These are phyloP conservation scores for Mallotus repandus DNA, from an alignment of 441 rosid species.

Conservation along the genomic window DNA sequence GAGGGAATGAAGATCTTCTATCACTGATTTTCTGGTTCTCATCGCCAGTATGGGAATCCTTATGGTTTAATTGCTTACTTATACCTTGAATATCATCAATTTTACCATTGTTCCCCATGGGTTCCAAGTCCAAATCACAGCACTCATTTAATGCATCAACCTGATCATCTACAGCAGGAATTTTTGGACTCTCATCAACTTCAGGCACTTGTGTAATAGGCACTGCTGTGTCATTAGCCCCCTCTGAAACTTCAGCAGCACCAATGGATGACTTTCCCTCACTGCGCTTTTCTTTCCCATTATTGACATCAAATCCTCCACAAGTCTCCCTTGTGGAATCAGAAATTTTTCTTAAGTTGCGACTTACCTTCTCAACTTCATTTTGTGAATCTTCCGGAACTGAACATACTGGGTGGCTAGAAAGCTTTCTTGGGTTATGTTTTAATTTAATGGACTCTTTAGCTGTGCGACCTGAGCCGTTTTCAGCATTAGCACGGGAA, in stretches of 20 bases:
- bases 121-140: conserved; percentile 28
- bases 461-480: conserved; percentile 35
- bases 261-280: conserved; percentile 36
- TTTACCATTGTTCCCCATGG: conserved; percentile 33
- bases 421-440: conserved; percentile 46
- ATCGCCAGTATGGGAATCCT: conserved; percentile 25
- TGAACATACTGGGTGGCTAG: conserved; percentile 33
- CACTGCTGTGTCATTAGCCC: conserved; percentile 30
- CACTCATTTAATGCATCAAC: conserved; percentile 28
- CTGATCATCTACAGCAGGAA: conserved; percentile 29
- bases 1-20: conserved; percentile 57
- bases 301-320: conserved; percentile 38
- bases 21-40: conserved; percentile 44
- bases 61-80: conserved; percentile 2
- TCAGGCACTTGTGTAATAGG: conserved; percentile 29
- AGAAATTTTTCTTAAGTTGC: conserved; percentile 46
- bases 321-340: conserved; percentile 42
- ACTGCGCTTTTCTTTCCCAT: conserved; percentile 44
- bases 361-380: conserved; percentile 48
- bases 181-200: conserved; percentile 32
- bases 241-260: conserved; percentile 40
- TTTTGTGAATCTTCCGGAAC: conserved; percentile 43
- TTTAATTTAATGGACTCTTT: conserved; percentile 50
- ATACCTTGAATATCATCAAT: conserved; percentile 11
- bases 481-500: conserved; percentile 37